Conservation (phyloP, 75 land plant genomes). For the Larix kaempferi region DNA sequence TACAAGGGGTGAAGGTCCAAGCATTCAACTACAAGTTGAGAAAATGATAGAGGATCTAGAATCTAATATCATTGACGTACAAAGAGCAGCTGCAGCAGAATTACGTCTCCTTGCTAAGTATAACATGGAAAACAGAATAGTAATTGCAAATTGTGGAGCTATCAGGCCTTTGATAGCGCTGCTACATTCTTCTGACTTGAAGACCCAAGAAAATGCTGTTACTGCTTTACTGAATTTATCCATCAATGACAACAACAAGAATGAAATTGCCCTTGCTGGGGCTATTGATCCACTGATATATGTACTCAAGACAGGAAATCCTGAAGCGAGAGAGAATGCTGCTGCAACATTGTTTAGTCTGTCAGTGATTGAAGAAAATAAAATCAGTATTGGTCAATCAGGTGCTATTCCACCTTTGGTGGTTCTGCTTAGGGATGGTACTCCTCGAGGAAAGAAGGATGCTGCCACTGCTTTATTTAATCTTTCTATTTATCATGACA, state of each 20-base stretch:
- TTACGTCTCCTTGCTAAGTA: constrained; percentile 32
- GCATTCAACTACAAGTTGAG: constrained; percentile 27
- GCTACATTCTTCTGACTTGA: constrained; percentile 39
- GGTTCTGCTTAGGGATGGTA: constrained; percentile 39
- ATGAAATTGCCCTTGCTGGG: constrained; percentile 65
- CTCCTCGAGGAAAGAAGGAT: constrained; percentile 57
- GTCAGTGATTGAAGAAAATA: constrained; percentile 47
- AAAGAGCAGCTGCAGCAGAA: constrained; percentile 32
- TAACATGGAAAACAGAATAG: constrained; percentile 38
- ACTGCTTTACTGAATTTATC: constrained; percentile 76
- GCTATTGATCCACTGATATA: constrained; percentile 77
- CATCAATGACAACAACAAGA: constrained; percentile 70
- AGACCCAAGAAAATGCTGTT: constrained; percentile 82
- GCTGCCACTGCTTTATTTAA: constrained; percentile 69
- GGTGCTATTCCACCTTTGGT: constrained; percentile 67
- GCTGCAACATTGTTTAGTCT: constrained; percentile 63
- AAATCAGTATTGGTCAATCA: constrained; percentile 51
- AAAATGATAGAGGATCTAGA: constrained; percentile 24
- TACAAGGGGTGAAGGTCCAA: constrained; percentile 18
- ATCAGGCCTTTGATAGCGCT: constrained; percentile 39
- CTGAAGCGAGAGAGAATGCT: constrained; percentile 49
- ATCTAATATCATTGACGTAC: constrained; percentile 14
- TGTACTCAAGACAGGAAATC: constrained; percentile 65
- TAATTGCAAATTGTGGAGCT: constrained; percentile 37
- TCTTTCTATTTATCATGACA: constrained; percentile 61